Evolutionary conservation across 768 basidiomycete species (phyloP).

Genomic region (Coprinopsis sp.): DNA sequence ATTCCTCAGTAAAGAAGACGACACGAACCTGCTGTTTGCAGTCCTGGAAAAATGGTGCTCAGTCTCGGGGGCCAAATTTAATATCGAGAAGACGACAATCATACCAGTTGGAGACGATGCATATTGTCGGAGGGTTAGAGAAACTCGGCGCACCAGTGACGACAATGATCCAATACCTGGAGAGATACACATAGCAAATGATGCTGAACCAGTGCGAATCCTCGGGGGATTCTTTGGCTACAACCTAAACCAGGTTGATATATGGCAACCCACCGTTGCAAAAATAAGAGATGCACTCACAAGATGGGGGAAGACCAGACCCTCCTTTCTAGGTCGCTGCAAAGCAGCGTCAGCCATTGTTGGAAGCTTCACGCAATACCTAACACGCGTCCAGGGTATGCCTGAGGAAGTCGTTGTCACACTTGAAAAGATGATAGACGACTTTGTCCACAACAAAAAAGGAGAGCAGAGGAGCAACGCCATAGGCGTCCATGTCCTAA

Average conservation of each 20-base stretch:
- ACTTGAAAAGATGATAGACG: constrained; percentile 14
- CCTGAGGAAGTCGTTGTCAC: constrained; percentile 12
- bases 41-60: constrained; percentile 37
- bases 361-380: constrained; percentile 2
- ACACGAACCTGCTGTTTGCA: constrained; percentile 14
- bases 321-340: constrained; percentile 8
- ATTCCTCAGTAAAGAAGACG: constrained; percentile 26
- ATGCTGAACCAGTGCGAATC: constrained; percentile 25
- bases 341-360: neutral
- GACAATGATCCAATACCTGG: constrained; percentile 10
- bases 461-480: too few relatives aligned
- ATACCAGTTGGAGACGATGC: constrained; percentile 37
- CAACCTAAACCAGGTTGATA: constrained; percentile 9
- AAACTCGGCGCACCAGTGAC: constrained; percentile 1
- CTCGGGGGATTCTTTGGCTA: constrained; percentile 34
- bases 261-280: constrained; percentile 25
- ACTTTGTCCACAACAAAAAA: constrained; percentile 11
- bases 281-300: constrained; percentile 19
- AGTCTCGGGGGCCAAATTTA: constrained; percentile 37
- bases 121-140: constrained; percentile 9
- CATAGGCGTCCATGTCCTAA: too few relatives aligned
- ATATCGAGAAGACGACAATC: constrained; percentile 35
- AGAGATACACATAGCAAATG: constrained; percentile 24
- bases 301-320: constrained; percentile 22
- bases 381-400: constrained; percentile 2